These are phyloP conservation scores for Aurantiochytrium sp. DNA, from an alignment of 108 stramenopile genomes.

Conservation along the genomic window DNA sequence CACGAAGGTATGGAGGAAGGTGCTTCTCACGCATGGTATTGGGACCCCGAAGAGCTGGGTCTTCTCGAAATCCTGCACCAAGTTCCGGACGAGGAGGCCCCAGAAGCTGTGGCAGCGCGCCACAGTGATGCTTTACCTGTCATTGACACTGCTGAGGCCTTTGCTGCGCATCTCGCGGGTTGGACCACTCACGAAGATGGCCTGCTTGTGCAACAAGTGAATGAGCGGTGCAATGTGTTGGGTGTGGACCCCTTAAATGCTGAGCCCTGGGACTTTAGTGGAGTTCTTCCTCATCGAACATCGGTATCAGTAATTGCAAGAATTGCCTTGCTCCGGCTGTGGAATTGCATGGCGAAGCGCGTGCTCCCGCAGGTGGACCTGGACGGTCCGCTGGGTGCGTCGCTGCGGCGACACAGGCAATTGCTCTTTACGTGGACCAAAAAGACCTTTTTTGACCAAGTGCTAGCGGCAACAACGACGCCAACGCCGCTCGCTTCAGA, in stretches of 20 bases:
- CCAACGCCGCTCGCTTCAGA: constrained; percentile 86
- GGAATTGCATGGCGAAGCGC: neutral
- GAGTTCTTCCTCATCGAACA: neutral
- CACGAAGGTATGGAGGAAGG: constrained; percentile 20
- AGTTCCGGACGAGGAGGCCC: constrained; percentile 41
- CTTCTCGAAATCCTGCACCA: constrained; percentile 57
- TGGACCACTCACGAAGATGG: constrained; percentile 28
- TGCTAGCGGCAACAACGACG: constrained; percentile 75
- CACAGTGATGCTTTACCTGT: constrained; percentile 23
- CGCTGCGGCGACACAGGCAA: constrained; percentile 29
- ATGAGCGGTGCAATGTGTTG: neutral
- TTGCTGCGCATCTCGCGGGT: neutral
- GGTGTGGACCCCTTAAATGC: neutral
- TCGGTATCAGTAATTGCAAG: neutral
- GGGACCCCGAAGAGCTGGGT: constrained; percentile 54
- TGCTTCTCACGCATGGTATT: constrained; percentile 27
- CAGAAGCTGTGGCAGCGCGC: neutral
- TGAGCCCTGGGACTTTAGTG: neutral
- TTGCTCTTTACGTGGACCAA: constrained; percentile 67
- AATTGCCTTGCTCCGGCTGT: neutral
- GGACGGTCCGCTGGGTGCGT: neutral
- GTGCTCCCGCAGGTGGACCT: neutral
- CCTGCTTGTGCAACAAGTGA: constrained; percentile 26
- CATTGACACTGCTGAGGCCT: constrained; percentile 29
- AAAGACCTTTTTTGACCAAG: constrained; percentile 53